Evolutionary conservation across 306 rosid species (phyloP).

Genomic region (Quercus parvula): DNA sequence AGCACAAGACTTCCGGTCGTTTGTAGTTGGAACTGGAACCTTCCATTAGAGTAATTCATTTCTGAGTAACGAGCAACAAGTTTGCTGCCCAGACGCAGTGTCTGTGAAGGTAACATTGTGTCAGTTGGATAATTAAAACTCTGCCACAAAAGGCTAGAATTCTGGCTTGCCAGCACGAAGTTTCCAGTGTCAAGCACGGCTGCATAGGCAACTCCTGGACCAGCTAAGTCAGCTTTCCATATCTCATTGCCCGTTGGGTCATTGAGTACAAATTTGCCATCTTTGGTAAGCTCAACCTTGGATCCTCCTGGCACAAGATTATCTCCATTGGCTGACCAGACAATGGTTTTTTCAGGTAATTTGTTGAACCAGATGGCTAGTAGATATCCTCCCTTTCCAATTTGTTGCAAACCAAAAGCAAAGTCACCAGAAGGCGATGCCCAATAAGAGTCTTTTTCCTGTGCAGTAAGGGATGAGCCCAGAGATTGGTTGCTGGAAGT

Average conservation of each 20-base stretch:
- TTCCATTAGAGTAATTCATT: constrained; percentile 22
- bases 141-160: constrained; percentile 34
- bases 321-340: no score
- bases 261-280: constrained; percentile 19
- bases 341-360: no score
- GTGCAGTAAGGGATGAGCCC: no score
- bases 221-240: constrained; percentile 15
- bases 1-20: constrained; percentile 9
- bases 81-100: not conserved
- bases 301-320: no score
- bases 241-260: constrained; percentile 9
- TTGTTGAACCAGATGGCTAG: no score
- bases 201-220: constrained; percentile 21
- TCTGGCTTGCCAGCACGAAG: constrained; percentile 29
- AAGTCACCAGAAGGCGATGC: no score
- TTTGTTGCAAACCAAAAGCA: no score
- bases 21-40: constrained; percentile 36
- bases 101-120: constrained; percentile 54
- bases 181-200: constrained; percentile 49
- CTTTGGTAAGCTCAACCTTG: not conserved
- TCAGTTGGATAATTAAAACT: constrained; percentile 54
- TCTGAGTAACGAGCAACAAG: constrained; percentile 35
- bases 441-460: no score
- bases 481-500: no score
- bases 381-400: no score